Evolutionary conservation across 805 yeast genomes (phyloP), one percentile per base, ranked within the genome.

Genomic region (Candida koratica): DNA sequence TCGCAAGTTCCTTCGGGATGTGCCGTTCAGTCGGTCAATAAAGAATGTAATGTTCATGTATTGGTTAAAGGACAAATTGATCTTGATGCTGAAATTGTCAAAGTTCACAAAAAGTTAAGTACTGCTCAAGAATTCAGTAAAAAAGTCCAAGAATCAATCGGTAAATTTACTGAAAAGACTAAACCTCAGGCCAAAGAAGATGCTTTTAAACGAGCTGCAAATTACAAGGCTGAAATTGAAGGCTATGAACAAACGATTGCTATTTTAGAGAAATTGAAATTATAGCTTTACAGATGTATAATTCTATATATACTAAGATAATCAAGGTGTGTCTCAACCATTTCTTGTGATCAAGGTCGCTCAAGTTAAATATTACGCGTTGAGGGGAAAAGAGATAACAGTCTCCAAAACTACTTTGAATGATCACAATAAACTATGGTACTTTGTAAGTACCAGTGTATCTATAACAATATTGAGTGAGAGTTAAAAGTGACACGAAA

Each of bases 1-100:
- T 60, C 63, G 16, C 74, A 77, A 16, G 76, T 88, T 43, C 97
- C 97, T 49, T 77, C 79, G 42, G 98, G 98, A 30, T 85, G 95
- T 61, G 96, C 90, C 28, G 74, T 88, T 47, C 80, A 79, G 49
- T 76, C 94, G 38, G 86, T 90, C 40, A 76, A 78, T 41, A 82
- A 95, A 32, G 83, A 77, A 37, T 79, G 86, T 58, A 81, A 79
- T 42, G 97, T 89, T 14, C 96, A 87, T 53, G 77, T 90, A 19
- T 72, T 93, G 58, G 96, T 90, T 39, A 89, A 87, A 72, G 98
- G 97, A 37, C 89, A 84, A 57, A 80, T 93, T 48, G 97, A 90
- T 60, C 75, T 89, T 49, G 97, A 88, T 52, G 83, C 83, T 38
- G 97, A 93, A 67, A 84, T 93, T 52, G 56, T 69, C 49, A 93